These are phyloP conservation scores for Botrytis deweyae DNA, from an alignment of 2,329 filamentous ascomycete species.

Conservation along the genomic window DNA sequence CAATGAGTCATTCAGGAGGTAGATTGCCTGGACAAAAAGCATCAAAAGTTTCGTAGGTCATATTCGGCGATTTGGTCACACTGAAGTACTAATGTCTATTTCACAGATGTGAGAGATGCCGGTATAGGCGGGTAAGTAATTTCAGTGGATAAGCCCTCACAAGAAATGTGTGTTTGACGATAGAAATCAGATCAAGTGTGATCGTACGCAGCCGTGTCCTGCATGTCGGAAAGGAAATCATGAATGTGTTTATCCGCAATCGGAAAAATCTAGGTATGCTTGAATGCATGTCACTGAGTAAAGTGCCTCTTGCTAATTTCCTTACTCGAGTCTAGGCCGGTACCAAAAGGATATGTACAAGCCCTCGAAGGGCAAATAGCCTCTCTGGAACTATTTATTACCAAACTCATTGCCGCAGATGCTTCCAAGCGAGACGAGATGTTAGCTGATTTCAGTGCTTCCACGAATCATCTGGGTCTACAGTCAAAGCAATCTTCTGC, in stretches of 20 bases:
- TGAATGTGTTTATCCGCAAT: constrained; percentile 44
- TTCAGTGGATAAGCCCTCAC: not conserved
- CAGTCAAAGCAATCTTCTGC: constrained; percentile 11
- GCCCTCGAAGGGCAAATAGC: constrained; percentile 49
- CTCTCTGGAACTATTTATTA: constrained; percentile 48
- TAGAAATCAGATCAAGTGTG: constrained; percentile 49
- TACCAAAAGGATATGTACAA: constrained; percentile 48
- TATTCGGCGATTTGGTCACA: not conserved
- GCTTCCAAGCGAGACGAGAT: constrained; percentile 44
- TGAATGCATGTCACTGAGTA: not conserved
- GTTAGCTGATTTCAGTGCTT: constrained; percentile 42
- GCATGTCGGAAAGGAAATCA: constrained; percentile 47
- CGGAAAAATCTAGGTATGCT: constrained; percentile 45
- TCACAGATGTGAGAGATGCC: constrained; percentile 46
- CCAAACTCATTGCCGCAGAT: constrained; percentile 46
- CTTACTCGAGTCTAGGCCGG: constrained; percentile 40
- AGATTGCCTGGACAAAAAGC: not conserved
- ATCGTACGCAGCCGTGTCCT: constrained; percentile 51
- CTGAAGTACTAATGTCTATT: not conserved
- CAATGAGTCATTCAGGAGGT: constrained; percentile 7
- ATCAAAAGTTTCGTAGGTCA: constrained; percentile 20
- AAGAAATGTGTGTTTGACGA: not conserved
- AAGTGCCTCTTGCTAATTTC: not conserved
- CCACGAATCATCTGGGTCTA: constrained; percentile 22
- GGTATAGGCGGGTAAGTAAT: constrained; percentile 44